Evolutionary conservation across 768 basidiomycete species (phyloP).

Genomic region (Ephemerocybe angulata): DNA sequence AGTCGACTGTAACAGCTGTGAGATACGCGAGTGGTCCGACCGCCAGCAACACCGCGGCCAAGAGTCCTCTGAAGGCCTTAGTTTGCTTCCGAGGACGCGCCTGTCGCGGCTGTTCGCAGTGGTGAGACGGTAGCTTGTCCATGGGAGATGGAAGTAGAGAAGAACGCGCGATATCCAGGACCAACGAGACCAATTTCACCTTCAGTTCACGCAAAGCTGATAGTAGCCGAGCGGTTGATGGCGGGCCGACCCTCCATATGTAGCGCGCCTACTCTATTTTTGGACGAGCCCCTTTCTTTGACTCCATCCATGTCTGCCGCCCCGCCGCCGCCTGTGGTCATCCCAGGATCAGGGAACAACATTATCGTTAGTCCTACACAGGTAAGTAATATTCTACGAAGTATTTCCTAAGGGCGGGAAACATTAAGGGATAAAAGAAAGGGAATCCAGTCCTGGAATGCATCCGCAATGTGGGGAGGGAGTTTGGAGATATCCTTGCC

Average conservation of each 20-base stretch:
- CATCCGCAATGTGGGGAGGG: slow-evolving; percentile 86
- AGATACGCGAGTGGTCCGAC: slow-evolving; percentile 24
- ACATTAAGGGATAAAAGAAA: slow-evolving; percentile 42
- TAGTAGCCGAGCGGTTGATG: not conserved
- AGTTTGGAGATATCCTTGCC: slow-evolving; percentile 89
- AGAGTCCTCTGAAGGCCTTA: slow-evolving; percentile 17
- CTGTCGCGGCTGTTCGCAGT: slow-evolving; percentile 9
- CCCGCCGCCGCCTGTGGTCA: slow-evolving; percentile 53
- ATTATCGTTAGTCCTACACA: slow-evolving; percentile 63
- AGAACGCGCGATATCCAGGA: too few species aligned
- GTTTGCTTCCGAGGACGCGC: not conserved
- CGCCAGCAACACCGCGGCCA: slow-evolving; percentile 22
- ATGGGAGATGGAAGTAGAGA: slow-evolving; percentile 18
- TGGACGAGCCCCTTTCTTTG: slow-evolving; percentile 1
- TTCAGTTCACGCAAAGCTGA: not conserved
- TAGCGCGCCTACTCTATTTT: not conserved
- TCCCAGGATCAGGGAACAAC: slow-evolving; percentile 61
- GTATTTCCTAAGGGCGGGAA: not conserved
- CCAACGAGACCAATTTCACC: not conserved
- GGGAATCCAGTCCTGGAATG: slow-evolving; percentile 86
- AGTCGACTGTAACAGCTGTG: slow-evolving; percentile 17
- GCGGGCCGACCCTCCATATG: not conserved
- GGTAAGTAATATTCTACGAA: slow-evolving; percentile 26
- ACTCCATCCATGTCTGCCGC: slow-evolving; percentile 15
- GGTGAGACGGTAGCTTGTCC: slow-evolving; percentile 32